phyloP scores from a whole-genome alignment of 73 alveolate species.

The Diophrys appendiculata region DNA sequence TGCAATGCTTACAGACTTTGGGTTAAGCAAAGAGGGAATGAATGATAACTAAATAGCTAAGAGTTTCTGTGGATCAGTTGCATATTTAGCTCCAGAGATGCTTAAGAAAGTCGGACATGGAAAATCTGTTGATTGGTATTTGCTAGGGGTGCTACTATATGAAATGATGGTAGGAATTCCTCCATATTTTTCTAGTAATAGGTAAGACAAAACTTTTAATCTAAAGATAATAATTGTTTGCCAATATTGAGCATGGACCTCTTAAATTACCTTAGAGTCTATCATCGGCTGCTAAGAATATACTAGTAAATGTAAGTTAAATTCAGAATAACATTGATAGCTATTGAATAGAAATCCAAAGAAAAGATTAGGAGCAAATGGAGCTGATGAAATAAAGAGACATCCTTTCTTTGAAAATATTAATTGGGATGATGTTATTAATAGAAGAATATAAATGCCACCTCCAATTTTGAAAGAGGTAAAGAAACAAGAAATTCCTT shows the following conservation, averaged over 20 bases:
- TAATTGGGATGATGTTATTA: conserved; percentile 24
- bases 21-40: conserved; percentile 91
- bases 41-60: conserved; percentile 78
- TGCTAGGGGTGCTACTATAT: conserved; percentile 86
- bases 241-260: conserved; percentile 60
- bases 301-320: conserved; percentile 36
- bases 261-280: conserved; percentile 63
- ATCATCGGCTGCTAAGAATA: conserved; percentile 49
- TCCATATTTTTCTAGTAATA: conserved; percentile 78
- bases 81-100: conserved; percentile 94
- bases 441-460: neutral
- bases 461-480: no score
- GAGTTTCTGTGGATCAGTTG: conserved; percentile 89
- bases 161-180: conserved; percentile 91
- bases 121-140: conserved; percentile 90
- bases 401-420: conserved; percentile 16
- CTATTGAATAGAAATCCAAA: conserved; percentile 62
- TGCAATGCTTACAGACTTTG: conserved; percentile 94
- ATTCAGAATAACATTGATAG: no score
- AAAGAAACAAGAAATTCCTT: no score
- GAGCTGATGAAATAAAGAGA: conserved; percentile 12
- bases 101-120: conserved; percentile 85
- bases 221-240: conserved; percentile 57
- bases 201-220: conserved; percentile 16
- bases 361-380: conserved; percentile 3